Percentiles rank a stretch among this genome's conserved stretches.
Evolutionary conservation across 75 land plant genomes (phyloP).

Genomic region (Cupressus sempervirens): DNA sequence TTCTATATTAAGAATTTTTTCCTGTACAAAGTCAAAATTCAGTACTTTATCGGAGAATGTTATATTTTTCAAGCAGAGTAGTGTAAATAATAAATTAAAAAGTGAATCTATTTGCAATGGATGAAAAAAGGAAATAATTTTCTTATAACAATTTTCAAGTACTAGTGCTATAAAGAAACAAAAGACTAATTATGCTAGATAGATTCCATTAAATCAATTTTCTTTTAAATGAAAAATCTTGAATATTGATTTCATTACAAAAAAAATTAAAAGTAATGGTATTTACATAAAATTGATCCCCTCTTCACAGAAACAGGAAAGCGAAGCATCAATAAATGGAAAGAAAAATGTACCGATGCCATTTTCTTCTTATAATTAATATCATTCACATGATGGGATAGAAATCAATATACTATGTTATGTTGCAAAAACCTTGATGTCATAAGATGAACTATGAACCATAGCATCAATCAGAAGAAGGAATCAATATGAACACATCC

Average conservation of each 20-base stretch:
- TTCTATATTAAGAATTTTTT: slow-evolving; percentile 71
- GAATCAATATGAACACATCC: neutral
- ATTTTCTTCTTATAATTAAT: neutral
- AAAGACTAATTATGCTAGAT: neutral
- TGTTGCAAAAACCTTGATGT: too few relatives aligned
- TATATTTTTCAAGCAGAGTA: neutral
- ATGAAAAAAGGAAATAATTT: neutral
- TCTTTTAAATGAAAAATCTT: neutral
- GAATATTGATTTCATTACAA: neutral
- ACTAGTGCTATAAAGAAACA: neutral
- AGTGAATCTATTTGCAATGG: neutral
- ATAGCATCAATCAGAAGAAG: neutral
- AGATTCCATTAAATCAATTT: neutral
- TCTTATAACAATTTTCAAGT: neutral
- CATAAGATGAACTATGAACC: too few relatives aligned
- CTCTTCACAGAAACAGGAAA: neutral
- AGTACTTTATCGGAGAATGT: neutral
- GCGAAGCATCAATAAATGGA: neutral
- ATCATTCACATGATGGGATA: too few relatives aligned
- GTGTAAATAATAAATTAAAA: neutral
- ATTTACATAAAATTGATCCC: neutral
- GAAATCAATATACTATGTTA: too few relatives aligned
- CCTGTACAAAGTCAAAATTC: slow-evolving; percentile 40
- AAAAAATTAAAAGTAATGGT: neutral
- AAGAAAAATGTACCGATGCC: neutral